Base-by-base conservation (phyloP, 1,139 yeast genomes). In the Hemisphaericaspora xylofermentans region DNA sequence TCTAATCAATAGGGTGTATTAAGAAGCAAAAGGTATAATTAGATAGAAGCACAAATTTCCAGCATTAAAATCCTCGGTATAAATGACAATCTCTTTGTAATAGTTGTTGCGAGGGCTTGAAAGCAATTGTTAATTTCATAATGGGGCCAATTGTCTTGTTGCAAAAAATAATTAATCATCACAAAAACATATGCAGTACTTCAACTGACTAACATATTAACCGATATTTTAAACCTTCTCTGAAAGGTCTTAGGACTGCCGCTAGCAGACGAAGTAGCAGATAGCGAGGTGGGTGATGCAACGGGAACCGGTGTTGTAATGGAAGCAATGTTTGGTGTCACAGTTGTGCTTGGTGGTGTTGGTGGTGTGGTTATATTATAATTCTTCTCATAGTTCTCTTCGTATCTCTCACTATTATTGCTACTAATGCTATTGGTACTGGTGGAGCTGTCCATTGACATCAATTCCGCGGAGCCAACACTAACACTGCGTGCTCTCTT, bases 171-270 rank as follows among this genome's bases (percentile, higher is more conserved):
- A 24, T 4, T 9, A 21, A 6, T 21, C 24, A 21, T 21, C 24
- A 21, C 9, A 6, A 21, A 21, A 21, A 21, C 6, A 21, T 26
- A 26, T 26, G 29, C 29, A 26, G 29, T 26, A 26, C 15, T 13
- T 17, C 25, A 68, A 44, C 76, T 71, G 15, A 72, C 73, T 43
- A 72, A 52, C 75, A 69, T 71, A 45, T 69, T 64, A n/a, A 72
- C 77, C 10, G 71, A 61, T 68, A 72, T 70, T 50, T 71, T 71
- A 51, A 66, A 48, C 41, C 71, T 52, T 41, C 66, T 68, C 47
- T 60, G 33, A 7, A 33, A 15, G 12, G 40, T 7, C 6, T 18
- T n/a, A 3, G 38, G 17, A 26, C 38, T 26, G 12, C 13, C 15
- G 7, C 37, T 39, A 18, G 34, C 18, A 14, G 21, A 14, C 14